phyloP scores from a whole-genome alignment of 2,329 filamentous ascomycete genomes.

The Aspergillus novoparasiticus region DNA sequence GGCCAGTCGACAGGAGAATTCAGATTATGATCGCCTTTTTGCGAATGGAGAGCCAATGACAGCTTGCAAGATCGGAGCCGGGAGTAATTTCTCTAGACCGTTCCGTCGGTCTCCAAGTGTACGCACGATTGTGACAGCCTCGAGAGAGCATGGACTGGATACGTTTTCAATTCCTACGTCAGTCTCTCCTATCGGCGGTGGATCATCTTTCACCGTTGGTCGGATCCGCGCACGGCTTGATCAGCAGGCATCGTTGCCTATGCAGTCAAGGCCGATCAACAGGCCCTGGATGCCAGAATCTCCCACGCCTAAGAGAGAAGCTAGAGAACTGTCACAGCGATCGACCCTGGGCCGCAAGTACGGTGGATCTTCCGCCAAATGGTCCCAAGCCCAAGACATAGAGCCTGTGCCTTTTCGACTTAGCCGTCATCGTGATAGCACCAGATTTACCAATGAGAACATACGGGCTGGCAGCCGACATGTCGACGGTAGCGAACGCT shows the following conservation, averaged over 20 bases:
- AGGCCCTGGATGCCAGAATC: slow-evolving; percentile 28
- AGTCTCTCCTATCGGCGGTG: neutral
- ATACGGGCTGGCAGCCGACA: slow-evolving; percentile 19
- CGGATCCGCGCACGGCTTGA: slow-evolving; percentile 5
- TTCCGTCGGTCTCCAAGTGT: slow-evolving; percentile 38
- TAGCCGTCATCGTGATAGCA: slow-evolving; percentile 26
- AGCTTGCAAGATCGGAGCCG: slow-evolving; percentile 14
- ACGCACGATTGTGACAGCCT: slow-evolving; percentile 22
- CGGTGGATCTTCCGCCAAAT: slow-evolving; percentile 25
- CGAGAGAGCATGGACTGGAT: slow-evolving; percentile 9
- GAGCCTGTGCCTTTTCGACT: slow-evolving; percentile 31
- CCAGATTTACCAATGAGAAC: slow-evolving; percentile 35
- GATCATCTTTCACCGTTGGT: slow-evolving; percentile 5
- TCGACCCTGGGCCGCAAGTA: slow-evolving; percentile 25
- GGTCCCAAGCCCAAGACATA: slow-evolving; percentile 24
- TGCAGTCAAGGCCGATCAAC: slow-evolving; percentile 27
- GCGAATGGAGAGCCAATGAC: neutral
- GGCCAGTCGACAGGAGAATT: neutral
- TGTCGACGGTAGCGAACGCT: slow-evolving; percentile 19
- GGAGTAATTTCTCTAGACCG: slow-evolving; percentile 41
- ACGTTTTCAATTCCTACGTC: slow-evolving; percentile 4
- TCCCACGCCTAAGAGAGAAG: slow-evolving; percentile 31
- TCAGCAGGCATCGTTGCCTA: slow-evolving; percentile 21
- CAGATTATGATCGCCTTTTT: neutral
- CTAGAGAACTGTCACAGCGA: slow-evolving; percentile 19